Percentiles rank a stretch among this genome's conserved stretches.
These are phyloP conservation scores for Sporothrix pallida DNA, from an alignment of 2,329 filamentous ascomycete genomes.

Conservation along the genomic window DNA sequence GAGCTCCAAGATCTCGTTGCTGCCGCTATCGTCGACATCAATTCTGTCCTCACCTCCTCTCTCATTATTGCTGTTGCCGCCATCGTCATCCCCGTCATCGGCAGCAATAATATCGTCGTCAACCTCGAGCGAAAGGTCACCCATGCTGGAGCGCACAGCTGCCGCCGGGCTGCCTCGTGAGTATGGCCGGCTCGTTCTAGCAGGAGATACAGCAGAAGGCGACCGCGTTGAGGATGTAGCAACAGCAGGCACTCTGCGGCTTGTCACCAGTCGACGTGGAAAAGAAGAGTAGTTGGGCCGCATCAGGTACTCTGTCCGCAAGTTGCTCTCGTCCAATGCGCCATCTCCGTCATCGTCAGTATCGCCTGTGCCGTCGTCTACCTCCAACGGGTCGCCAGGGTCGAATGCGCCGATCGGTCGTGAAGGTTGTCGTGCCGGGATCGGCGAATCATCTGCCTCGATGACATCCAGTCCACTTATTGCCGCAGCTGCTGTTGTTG, in stretches of 20 bases:
- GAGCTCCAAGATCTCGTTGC: constrained; percentile 30
- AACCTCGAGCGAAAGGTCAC: constrained; percentile 24
- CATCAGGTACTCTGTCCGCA: background rate
- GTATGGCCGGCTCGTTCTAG: background rate
- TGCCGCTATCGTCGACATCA: constrained; percentile 8
- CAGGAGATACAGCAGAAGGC: background rate
- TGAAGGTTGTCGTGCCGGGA: background rate
- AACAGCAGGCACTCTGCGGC: background rate
- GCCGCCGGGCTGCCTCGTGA: constrained; percentile 24
- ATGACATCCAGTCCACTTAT: background rate
- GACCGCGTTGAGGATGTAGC: background rate
- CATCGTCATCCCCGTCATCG: constrained; percentile 7
- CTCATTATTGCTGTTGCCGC: background rate
- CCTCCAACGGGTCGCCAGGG: constrained; percentile 10
- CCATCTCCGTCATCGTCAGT: background rate
- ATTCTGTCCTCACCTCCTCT: background rate
- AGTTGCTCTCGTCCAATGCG: background rate
- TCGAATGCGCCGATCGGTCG: background rate
- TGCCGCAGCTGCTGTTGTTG: background rate
- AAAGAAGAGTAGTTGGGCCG: background rate
- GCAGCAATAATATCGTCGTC: constrained; percentile 1
- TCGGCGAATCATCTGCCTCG: background rate
- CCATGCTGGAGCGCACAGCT: constrained; percentile 21
- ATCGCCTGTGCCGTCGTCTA: constrained; percentile 18
- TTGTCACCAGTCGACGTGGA: background rate